Evolutionary conservation across 768 basidiomycete species (phyloP).

Genomic region (Sporobolomyces phaffii): DNA sequence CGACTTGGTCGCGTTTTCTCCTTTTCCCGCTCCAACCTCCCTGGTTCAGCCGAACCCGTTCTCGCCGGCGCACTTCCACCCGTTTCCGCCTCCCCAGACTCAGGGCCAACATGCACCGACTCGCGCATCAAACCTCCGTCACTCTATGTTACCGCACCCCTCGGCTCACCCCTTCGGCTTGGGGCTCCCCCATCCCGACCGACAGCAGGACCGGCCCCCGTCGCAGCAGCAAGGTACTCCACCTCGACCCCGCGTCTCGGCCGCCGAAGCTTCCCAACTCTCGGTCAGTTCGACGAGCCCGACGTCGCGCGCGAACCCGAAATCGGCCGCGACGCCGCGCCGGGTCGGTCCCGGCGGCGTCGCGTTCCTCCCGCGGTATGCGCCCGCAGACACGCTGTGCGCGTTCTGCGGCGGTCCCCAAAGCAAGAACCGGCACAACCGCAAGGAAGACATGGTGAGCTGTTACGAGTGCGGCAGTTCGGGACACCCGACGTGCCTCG

Average conservation of each 20-base stretch:
- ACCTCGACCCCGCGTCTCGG: too few species aligned
- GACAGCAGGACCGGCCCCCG: too few species aligned
- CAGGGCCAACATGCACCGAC: not conserved
- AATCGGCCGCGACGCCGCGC: constrained; percentile 6
- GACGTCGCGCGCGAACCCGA: constrained; percentile 21
- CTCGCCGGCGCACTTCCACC: not conserved
- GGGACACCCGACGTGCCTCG: constrained; percentile 83
- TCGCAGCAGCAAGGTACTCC: constrained; percentile 13
- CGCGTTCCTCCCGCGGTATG: constrained; percentile 37
- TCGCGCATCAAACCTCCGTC: constrained; percentile 25
- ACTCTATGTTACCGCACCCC: not conserved
- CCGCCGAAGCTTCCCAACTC: not conserved
- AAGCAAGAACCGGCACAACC: constrained; percentile 55
- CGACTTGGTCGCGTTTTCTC: too few species aligned
- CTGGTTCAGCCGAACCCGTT: not conserved
- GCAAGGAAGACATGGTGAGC: constrained; percentile 65
- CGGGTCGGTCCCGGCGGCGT: constrained; percentile 27
- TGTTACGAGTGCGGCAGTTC: constrained; percentile 78
- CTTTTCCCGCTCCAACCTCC: too few species aligned
- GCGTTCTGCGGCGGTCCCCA: constrained; percentile 71
- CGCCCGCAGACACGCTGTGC: constrained; percentile 59
- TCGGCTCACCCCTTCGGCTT: too few species aligned
- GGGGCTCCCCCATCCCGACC: too few species aligned
- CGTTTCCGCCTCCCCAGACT: not conserved
- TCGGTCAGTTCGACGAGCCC: not conserved